phyloP scores from a whole-genome alignment of 2,329 filamentous ascomycete species.

The Beauveria caledonica region DNA sequence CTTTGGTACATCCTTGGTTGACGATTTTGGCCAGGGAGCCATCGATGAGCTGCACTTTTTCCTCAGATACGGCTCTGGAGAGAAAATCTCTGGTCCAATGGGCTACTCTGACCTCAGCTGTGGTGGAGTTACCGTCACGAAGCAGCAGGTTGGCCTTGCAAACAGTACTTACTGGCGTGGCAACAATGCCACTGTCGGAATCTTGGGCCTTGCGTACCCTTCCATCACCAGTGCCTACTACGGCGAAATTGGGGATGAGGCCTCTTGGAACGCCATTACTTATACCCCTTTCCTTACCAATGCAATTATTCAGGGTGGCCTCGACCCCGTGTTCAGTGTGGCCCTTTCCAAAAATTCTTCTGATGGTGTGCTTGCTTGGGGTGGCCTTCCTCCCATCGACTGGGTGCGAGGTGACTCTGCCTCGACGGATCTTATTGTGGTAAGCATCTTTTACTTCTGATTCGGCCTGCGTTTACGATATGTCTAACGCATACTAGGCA shows the following conservation, averaged over 20 bases:
- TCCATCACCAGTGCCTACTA: constrained; percentile 41
- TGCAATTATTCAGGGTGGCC: constrained; percentile 36
- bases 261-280: constrained; percentile 28
- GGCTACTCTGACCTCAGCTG: constrained; percentile 38
- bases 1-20: constrained; percentile 32
- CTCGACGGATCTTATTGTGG: constrained; percentile 36
- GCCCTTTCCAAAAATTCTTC: constrained; percentile 39
- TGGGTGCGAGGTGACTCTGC: constrained; percentile 23
- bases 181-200: constrained; percentile 42
- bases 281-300: constrained; percentile 43
- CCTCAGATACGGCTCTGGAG: constrained; percentile 40
- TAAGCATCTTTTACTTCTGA: constrained; percentile 21
- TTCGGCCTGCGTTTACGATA: neutral
- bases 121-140: constrained; percentile 34
- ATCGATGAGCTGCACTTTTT: constrained; percentile 37
- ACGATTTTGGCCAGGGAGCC: constrained; percentile 31
- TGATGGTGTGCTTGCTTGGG: constrained; percentile 38
- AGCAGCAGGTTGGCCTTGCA: constrained; percentile 41
- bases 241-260: constrained; percentile 30
- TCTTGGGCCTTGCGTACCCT: constrained; percentile 44
- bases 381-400: constrained; percentile 34
- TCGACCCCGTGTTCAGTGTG: constrained; percentile 39
- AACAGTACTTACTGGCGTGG: constrained; percentile 43
- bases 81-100: constrained; percentile 39
- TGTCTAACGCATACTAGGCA: constrained; percentile 26